Evolutionary conservation across 129 eudicot species (phyloP), one percentile per base, ranked within the genome.

Genomic region (Lactuca sativa): DNA sequence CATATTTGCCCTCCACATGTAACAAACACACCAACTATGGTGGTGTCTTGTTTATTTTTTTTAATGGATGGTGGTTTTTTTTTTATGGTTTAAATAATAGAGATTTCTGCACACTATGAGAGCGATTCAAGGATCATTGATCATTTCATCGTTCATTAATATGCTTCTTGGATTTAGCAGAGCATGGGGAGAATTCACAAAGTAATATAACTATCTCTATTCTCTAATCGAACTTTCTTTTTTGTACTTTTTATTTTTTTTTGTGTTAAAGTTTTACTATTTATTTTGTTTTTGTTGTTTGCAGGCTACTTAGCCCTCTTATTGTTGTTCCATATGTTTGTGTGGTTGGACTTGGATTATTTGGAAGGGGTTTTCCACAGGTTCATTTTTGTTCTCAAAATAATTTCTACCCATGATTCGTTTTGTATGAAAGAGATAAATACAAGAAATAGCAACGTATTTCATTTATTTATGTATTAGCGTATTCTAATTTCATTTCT

Each of bases 61-160:
- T 66, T 66, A 66, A 74, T 16, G 10, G 9, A 18, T 37, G 67
- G 67, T 66, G 9, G 59, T n/a, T n/a, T n/a, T n/a, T 18, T 18
- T 59, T 75, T 67, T 38, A 37, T 31, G 21, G 2, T 69, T 55
- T 62, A 14, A 40, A 41, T 62, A 32, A 54, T 71, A 92, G 97
- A 88, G 96, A 77, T 92, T 92, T 77, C 41, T 81, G 18, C 97
- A 80, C 83, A 86, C 88, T 12, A 92, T 88, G 81, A 82, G 97
- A 74, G 88, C 96, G 43, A 77, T 92, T 74, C 97, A 92, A 79
- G 97, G 97, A 79, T 82, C 96, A 30, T 78, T 92, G 32, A 92
- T 92, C 14, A 89, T 92, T 57, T 92, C 97, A 13, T 92, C 97
- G 17, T 82, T 88, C 49, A 34, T 92, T 54, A 86, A 85, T 75